A percentile compares a stretch with the other conserved stretches of the same genome.
phyloP scores from a whole-genome alignment of 2,329 filamentous ascomycete genomes.

The Fusarium tanahbumbuense region DNA sequence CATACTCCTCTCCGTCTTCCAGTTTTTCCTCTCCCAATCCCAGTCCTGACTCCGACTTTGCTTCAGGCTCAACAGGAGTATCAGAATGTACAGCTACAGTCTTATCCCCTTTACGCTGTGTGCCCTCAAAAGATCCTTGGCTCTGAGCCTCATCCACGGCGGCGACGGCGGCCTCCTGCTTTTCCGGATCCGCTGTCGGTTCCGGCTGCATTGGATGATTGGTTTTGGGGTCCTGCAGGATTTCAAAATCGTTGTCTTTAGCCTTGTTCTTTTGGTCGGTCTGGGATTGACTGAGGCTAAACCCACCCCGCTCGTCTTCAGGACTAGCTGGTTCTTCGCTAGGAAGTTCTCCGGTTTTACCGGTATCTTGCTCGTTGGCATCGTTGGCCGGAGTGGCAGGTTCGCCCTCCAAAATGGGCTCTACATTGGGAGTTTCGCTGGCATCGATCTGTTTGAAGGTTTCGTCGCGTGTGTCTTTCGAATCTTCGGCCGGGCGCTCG shows the following conservation, averaged over 20 bases:
- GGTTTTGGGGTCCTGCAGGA: constrained; percentile 47
- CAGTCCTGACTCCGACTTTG: constrained; percentile 33
- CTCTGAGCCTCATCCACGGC: constrained; percentile 41
- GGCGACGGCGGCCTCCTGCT: constrained; percentile 42
- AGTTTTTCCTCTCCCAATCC: constrained; percentile 36
- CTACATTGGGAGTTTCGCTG: constrained; percentile 16
- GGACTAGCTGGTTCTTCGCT: constrained; percentile 44
- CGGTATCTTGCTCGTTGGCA: constrained; percentile 33
- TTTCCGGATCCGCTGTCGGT: constrained; percentile 43
- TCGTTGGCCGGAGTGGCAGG: constrained; percentile 19
- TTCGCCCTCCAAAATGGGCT: constrained; percentile 13
- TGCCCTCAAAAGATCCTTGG: constrained; percentile 33
- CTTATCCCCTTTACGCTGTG: constrained; percentile 32
- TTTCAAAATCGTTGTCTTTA: constrained; percentile 48
- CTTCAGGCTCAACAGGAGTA: constrained; percentile 32
- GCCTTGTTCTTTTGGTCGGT: constrained; percentile 52
- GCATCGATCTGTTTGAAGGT: constrained; percentile 32
- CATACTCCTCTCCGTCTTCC: constrained; percentile 40
- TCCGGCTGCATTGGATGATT: constrained; percentile 41
- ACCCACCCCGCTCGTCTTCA: constrained; percentile 49
- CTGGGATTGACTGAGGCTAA: constrained; percentile 46
- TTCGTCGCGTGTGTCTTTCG: constrained; percentile 26
- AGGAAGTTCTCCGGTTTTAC: constrained; percentile 36
- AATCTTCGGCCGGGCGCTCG: constrained; percentile 19
- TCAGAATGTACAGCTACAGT: constrained; percentile 31